phyloP scores from a whole-genome alignment of 139 green algal species.

The Protoeuglena noctilucae region DNA sequence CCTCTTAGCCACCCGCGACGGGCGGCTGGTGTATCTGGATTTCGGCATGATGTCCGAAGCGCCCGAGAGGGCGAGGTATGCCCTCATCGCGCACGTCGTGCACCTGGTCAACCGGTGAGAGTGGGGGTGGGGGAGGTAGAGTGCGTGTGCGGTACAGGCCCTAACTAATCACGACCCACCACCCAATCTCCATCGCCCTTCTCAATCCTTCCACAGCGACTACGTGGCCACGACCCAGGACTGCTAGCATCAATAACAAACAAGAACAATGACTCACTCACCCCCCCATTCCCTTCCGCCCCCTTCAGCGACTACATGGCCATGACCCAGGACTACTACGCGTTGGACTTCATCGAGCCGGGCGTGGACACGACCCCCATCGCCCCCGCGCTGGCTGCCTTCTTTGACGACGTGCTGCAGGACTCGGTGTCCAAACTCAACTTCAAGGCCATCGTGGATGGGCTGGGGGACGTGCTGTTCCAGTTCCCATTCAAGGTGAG shows the following conservation, averaged over 20 bases:
- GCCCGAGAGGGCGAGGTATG: constrained; percentile 49
- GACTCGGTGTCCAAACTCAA: constrained; percentile 60
- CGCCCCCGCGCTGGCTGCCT: constrained; percentile 71
- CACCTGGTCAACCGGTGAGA: constrained; percentile 79
- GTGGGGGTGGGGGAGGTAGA: not conserved
- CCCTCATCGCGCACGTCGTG: constrained; percentile 90
- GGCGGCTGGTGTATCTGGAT: constrained; percentile 64
- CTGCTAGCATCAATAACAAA: constrained; percentile 20
- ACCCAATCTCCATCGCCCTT: too few species aligned
- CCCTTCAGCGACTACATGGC: constrained; percentile 42
- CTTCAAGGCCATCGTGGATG: constrained; percentile 92
- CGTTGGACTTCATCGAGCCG: constrained; percentile 69
- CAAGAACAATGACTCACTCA: too few species aligned
- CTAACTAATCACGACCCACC: too few species aligned
- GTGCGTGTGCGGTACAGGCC: too few species aligned
- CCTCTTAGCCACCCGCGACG: constrained; percentile 66
- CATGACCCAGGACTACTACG: constrained; percentile 88
- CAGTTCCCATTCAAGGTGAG: constrained; percentile 45
- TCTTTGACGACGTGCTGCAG: constrained; percentile 90
- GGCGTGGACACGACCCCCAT: constrained; percentile 86
- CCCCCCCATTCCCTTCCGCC: too few species aligned
- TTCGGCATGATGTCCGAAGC: constrained; percentile 93
- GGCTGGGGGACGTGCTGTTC: constrained; percentile 85
- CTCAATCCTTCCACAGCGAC: too few species aligned
- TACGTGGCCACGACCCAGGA: constrained; percentile 30